phyloP scores from a whole-genome alignment of 495 filamentous ascomycete species.

The Usnea hakonensis region DNA sequence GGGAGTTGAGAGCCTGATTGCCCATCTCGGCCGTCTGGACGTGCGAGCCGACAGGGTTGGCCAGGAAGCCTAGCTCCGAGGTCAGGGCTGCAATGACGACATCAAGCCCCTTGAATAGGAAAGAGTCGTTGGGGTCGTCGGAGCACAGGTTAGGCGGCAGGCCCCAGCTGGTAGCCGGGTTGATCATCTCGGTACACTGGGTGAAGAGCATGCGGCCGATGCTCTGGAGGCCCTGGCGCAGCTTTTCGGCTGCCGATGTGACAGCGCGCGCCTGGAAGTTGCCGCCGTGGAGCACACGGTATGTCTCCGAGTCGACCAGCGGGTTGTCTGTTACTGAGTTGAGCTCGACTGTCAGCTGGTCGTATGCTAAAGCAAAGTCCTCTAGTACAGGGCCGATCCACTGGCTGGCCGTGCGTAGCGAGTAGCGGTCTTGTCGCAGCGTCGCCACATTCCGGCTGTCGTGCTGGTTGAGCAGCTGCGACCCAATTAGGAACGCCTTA shows the following conservation, averaged over 20 bases:
- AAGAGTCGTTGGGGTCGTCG: conserved; percentile 49
- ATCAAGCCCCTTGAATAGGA: conserved; percentile 51
- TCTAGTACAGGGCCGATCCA: conserved; percentile 60
- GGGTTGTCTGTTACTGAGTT: conserved; percentile 61
- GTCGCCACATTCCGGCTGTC: conserved; percentile 22
- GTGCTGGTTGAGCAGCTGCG: conserved; percentile 25
- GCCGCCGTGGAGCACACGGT: conserved; percentile 43
- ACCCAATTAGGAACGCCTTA: conserved; percentile 38
- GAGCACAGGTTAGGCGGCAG: conserved; percentile 49
- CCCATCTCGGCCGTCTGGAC: conserved; percentile 52
- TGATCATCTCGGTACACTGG: conserved; percentile 51
- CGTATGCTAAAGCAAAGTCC: conserved; percentile 45
- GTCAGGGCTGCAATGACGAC: conserved; percentile 54
- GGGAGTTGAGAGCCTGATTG: conserved; percentile 54
- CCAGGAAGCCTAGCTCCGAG: conserved; percentile 48
- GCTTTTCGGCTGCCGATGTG: conserved; percentile 56
- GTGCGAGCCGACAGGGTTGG: conserved; percentile 48
- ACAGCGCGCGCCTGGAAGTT: conserved; percentile 56
- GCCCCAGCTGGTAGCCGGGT: conserved; percentile 45
- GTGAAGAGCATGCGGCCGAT: conserved; percentile 51
- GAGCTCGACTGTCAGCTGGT: conserved; percentile 47
- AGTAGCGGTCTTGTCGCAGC: conserved; percentile 54
- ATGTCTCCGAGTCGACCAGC: conserved; percentile 37
- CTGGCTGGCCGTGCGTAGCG: conserved; percentile 50
- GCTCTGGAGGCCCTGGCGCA: conserved; percentile 41